These are phyloP conservation scores for Chrysosporium queenslandicum DNA, from an alignment of 2,329 filamentous ascomycete species.

Conservation along the genomic window DNA sequence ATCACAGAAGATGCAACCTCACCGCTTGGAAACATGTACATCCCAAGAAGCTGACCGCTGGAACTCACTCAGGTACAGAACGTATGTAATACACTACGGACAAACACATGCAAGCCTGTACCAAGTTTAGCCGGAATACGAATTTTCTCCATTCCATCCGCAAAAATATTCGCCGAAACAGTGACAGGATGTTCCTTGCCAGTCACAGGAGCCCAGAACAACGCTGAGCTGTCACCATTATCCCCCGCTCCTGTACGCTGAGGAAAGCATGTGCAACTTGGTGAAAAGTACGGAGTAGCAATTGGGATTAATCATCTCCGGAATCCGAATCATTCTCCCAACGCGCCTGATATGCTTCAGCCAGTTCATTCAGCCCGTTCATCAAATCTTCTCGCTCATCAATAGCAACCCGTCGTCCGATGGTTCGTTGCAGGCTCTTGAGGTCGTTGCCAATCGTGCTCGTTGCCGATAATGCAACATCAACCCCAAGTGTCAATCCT, in stretches of 20 bases:
- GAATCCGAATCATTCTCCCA: constrained; percentile 60
- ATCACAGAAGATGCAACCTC: background rate
- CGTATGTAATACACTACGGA: too few species aligned
- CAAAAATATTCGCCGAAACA: background rate
- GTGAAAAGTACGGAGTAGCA: too few species aligned
- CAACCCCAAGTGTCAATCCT: constrained; percentile 39
- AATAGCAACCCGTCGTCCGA: constrained; percentile 52
- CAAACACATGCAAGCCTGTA: background rate
- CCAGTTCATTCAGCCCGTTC: constrained; percentile 70
- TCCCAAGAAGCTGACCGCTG: too few species aligned
- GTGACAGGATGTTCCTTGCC: background rate
- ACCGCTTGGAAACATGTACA: background rate
- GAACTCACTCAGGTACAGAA: too few species aligned
- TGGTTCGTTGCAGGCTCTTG: constrained; percentile 54
- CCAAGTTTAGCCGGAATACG: background rate
- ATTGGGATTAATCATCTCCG: constrained; percentile 29
- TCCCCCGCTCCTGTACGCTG: background rate
- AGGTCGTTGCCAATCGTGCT: constrained; percentile 61
- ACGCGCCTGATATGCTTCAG: constrained; percentile 79
- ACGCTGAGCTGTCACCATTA: constrained; percentile 2
- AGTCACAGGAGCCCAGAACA: background rate
- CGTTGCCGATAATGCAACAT: constrained; percentile 59
- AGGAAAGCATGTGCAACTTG: constrained; percentile 2
- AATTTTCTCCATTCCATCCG: background rate
- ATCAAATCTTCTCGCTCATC: constrained; percentile 78